Base-by-base conservation (phyloP, 2,329 filamentous ascomycete genomes). In the Penicillium janthinellum region DNA sequence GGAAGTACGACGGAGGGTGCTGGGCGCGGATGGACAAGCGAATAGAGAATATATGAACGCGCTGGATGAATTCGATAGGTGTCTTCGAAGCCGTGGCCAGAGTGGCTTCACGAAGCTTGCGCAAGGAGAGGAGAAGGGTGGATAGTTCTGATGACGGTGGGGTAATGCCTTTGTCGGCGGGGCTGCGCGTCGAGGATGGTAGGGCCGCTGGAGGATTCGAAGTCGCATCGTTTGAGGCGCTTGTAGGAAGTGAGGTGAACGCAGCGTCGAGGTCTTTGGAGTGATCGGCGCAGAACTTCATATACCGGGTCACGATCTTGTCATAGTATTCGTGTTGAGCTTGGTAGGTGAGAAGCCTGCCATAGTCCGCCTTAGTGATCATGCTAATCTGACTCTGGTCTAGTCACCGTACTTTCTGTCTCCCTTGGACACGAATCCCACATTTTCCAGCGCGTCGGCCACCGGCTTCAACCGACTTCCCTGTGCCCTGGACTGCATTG, bases 101-200 rank as follows among this genome's bases (percentile, higher is more conserved):
- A 50, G 98, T 88, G 25, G 89, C 93, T 79, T 99, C 95, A 58
- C 95, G 88, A 35, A 99, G 85, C 75, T 97, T 98, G 63, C 95
- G 88, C 72, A 98, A 88, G 3, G 94, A 91, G 69, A 90, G 85
- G 56, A 97, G 83, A 54, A 98, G 87, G 20, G 85, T 86, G 2
- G 88, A 84, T 34, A 97, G 83, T 64, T 90, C 87, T 65, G 86
- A 84, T 12, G 84, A 83, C 58, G 84, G 80, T 28, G 78, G 72
- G 44, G 75, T 66, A 66, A 75, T 58, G 68, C 45, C 61, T 52
- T 67, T 64, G 38, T 64, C 68, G 38, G 67, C 62, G 53, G 66
- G 60, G 45, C 60, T 65, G 44, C 42, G 51, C 48, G 60, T 66
- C 17, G 67, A 52, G n/a, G 64, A 52, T 34, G 70, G 61, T 45